Base-by-base conservation (phyloP, 345 rosid species). In the Rhodamnia rubescens region DNA sequence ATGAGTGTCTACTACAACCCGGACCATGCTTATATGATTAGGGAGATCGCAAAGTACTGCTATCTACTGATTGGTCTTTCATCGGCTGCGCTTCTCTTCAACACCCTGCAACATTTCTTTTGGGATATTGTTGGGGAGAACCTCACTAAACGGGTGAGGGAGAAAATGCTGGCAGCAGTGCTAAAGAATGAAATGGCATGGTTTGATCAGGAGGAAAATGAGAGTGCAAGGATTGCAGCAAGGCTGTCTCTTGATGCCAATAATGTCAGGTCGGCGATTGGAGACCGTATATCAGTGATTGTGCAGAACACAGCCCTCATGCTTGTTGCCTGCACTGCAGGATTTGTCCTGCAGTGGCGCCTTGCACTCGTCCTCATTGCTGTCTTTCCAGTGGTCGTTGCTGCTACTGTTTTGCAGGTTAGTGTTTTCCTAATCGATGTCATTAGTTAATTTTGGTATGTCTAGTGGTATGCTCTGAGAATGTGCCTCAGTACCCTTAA, bases 121-220 rank as follows among this genome's bases (percentile, higher is more conserved):
- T 97, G 99, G 99, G 99, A 97, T 85, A 94, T 97, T 24, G 99
- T 97, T 50, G 99, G 99, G 21, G 99, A 97, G 90, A 97, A 97
- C 88, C 97, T 97, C 47, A 97, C 99, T 5, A 97, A 97, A 87
- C 93, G 99, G 49, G 99, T 97, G 84, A 92, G 98, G 75, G 98
- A 97, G 88, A 97, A 95, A 89, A 95, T 97, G 98, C 95, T 97
- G 49, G 85, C 90, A 1, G 96, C 98, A 0, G 98, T 97, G 53
- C 95, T 97, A 53, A 95, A 92, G 89, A 97, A 97, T 85, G 99
- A 97, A 87, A 93, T 97, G 95, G 98, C 98, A 49, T 97, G 99
- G 99, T 97, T 95, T 52, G 99, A 97, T 92, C 98, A 94, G 88
- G 99, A 95, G 88, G 99, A 97, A 90, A 95, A 97, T 32, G 98